Evolutionary conservation across 2,329 filamentous ascomycete genomes (phyloP).

Genomic region (Graphilbum fragrans): DNA sequence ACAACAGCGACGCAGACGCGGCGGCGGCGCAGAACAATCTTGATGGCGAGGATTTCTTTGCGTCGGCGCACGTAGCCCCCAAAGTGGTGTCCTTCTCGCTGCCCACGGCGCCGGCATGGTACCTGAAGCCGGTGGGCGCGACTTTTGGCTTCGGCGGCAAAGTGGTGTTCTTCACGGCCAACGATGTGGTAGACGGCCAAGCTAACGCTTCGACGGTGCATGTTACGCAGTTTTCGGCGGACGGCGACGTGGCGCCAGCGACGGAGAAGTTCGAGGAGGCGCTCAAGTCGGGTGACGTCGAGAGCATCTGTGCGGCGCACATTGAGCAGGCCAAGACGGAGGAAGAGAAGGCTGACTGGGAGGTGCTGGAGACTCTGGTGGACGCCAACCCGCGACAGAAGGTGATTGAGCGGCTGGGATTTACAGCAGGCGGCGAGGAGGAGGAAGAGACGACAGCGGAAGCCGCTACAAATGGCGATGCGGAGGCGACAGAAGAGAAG

Average conservation of each 20-base stretch:
- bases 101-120: constrained; percentile 77
- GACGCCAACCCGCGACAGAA: constrained; percentile 75
- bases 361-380: constrained; percentile 80
- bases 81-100: constrained; percentile 85
- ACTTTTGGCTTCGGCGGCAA: constrained; percentile 96
- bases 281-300: constrained; percentile 65
- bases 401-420: constrained; percentile 84
- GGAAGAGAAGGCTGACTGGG: constrained; percentile 93
- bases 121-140: constrained; percentile 71
- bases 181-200: constrained; percentile 47
- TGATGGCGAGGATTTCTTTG: constrained; percentile 94
- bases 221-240: constrained; percentile 81
- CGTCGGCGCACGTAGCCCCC: constrained; percentile 81
- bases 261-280: constrained; percentile 81
- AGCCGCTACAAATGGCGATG: constrained; percentile 35
- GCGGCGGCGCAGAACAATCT: constrained; percentile 54
- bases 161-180: constrained; percentile 61
- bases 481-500: constrained; percentile 11
- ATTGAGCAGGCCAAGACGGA: constrained; percentile 65
- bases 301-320: constrained; percentile 67
- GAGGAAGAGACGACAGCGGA: constrained; percentile 26
- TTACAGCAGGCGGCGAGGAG: constrained; percentile 44
- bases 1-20: constrained; percentile 54
- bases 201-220: constrained; percentile 61
- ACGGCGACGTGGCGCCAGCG: constrained; percentile 70